Percentiles rank a stretch among this genome's conserved stretches.
Conservation (phyloP, 352 stramenopile genomes). For the Elongisporangium anandrum region DNA sequence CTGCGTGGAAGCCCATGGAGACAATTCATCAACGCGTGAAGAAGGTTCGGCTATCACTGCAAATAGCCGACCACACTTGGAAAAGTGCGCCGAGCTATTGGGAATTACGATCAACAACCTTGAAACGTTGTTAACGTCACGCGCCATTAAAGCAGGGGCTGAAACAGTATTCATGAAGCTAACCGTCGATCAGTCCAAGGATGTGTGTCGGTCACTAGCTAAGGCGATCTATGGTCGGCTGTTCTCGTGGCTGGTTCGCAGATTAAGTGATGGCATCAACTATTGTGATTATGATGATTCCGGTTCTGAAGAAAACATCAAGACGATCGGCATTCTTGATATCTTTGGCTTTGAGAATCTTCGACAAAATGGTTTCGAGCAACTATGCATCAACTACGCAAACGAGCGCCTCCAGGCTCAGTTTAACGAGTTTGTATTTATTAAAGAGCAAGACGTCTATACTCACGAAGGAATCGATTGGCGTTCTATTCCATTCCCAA, state of each 20-base stretch:
- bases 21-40: conserved; percentile 19
- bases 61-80: conserved; percentile 41
- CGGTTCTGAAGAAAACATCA: conserved; percentile 41
- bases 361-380: conserved; percentile 78
- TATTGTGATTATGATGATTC: conserved; percentile 41
- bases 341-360: conserved; percentile 90
- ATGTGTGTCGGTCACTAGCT: conserved; percentile 91
- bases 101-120: conserved; percentile 81
- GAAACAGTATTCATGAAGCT: conserved; percentile 85
- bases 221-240: conserved; percentile 96
- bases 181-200: conserved; percentile 67
- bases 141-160: conserved; percentile 89
- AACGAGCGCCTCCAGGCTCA: conserved; percentile 83
- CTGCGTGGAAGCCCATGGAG: conserved; percentile 11
- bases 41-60: conserved; percentile 45
- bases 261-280: conserved; percentile 80
- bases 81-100: conserved; percentile 85
- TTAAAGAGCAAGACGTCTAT: conserved; percentile 83
- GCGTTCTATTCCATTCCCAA: conserved; percentile 73
- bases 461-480: conserved; percentile 84
- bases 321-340: conserved; percentile 83
- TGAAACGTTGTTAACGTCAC: conserved; percentile 84
- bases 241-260: conserved; percentile 94
- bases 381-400: conserved; percentile 86
- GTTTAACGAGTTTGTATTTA: conserved; percentile 89